These are phyloP conservation scores for Xylariales sp. DNA, from an alignment of 2,329 filamentous ascomycete species.

Conservation along the genomic window DNA sequence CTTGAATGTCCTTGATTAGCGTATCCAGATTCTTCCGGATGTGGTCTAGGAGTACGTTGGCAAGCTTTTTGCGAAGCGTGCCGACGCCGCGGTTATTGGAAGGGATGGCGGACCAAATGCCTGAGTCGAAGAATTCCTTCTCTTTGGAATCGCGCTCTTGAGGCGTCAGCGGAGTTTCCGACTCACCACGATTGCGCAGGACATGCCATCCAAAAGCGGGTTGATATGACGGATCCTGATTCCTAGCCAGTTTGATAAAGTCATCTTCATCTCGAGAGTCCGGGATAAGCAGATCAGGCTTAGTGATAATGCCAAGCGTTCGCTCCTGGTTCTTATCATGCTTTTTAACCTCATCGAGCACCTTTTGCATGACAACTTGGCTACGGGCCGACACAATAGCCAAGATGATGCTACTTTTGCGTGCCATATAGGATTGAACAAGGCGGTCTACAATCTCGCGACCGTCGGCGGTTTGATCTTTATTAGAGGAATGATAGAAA, in stretches of 20 bases:
- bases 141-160: slow-evolving; percentile 51
- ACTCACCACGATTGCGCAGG: slow-evolving; percentile 60
- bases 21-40: slow-evolving; percentile 46
- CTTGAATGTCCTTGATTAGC: slow-evolving; percentile 47
- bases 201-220: slow-evolving; percentile 64
- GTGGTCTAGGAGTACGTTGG: slow-evolving; percentile 50
- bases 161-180: slow-evolving; percentile 39
- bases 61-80: slow-evolving; percentile 53
- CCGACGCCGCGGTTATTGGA: slow-evolving; percentile 51
- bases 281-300: slow-evolving; percentile 59
- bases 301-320: slow-evolving; percentile 69
- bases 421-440: slow-evolving; percentile 65
- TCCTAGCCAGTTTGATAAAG: slow-evolving; percentile 53
- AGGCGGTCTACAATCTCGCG: slow-evolving; percentile 52
- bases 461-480: slow-evolving; percentile 49
- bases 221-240: slow-evolving; percentile 48
- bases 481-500: slow-evolving; percentile 51
- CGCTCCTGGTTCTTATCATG: slow-evolving; percentile 58
- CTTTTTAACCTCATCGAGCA: slow-evolving; percentile 58
- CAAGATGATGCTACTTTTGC: slow-evolving; percentile 68
- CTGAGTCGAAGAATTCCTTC: slow-evolving; percentile 48
- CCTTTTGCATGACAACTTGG: slow-evolving; percentile 63
- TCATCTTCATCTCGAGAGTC: slow-evolving; percentile 54
- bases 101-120: slow-evolving; percentile 47
- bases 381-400: slow-evolving; percentile 63